Evolutionary conservation across 495 filamentous ascomycete species (phyloP).

Genomic region (Aspergillus carlsbadensis): DNA sequence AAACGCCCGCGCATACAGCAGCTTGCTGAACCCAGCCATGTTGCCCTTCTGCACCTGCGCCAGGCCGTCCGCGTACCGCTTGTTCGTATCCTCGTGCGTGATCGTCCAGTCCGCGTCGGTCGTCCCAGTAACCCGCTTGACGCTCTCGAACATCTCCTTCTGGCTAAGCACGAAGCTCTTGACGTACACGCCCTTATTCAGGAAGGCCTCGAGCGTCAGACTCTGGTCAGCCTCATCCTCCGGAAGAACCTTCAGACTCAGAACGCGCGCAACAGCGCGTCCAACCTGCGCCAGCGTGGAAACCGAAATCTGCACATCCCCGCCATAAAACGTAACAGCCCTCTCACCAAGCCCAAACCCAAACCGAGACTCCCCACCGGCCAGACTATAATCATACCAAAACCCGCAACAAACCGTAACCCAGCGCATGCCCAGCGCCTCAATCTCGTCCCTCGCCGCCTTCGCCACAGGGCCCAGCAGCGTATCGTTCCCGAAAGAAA

Average conservation of each 20-base stretch:
- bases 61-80: slow-evolving; percentile 44
- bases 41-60: slow-evolving; percentile 43
- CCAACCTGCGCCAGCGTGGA: slow-evolving; percentile 48
- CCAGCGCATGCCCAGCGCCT: slow-evolving; percentile 45
- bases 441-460: slow-evolving; percentile 30
- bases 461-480: not conserved
- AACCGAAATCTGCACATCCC: slow-evolving; percentile 35
- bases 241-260: slow-evolving; percentile 43
- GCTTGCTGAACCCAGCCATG: slow-evolving; percentile 18
- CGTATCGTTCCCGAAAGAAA: slow-evolving; percentile 33
- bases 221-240: slow-evolving; percentile 37
- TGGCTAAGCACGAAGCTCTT: slow-evolving; percentile 50
- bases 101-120: slow-evolving; percentile 58
- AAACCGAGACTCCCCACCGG: slow-evolving; percentile 22
- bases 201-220: slow-evolving; percentile 29
- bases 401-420: slow-evolving; percentile 48
- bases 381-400: slow-evolving; percentile 55
- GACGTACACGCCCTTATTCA: slow-evolving; percentile 43
- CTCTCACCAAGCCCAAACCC: slow-evolving; percentile 47
- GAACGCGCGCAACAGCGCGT: slow-evolving; percentile 40
- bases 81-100: slow-evolving; percentile 33
- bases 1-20: slow-evolving; percentile 55
- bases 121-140: slow-evolving; percentile 52
- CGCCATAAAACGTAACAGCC: slow-evolving; percentile 46
- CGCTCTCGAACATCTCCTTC: slow-evolving; percentile 50